Percentiles rank a stretch among this genome's conserved stretches.
Conservation (phyloP, 1,284 basidiomycete genomes). For the Moesziomyces parantarcticus region DNA sequence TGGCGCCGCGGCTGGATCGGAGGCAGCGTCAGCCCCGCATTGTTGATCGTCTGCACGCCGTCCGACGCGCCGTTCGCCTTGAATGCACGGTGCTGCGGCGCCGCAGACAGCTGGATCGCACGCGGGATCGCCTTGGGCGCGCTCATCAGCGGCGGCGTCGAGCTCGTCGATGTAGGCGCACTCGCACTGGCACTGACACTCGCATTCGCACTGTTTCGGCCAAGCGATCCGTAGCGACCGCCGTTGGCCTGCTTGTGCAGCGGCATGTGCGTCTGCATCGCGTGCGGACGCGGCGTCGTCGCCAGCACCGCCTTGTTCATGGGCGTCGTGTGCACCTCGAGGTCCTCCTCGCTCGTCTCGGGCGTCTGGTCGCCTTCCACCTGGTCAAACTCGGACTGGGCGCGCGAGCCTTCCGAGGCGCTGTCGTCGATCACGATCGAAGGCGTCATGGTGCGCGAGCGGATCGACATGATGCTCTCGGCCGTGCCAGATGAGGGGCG, state of each 20-base stretch:
- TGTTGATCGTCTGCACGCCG: slow-evolving; percentile 20
- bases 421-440: slow-evolving; percentile 60
- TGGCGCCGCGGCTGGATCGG: slow-evolving; percentile 57
- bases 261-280: slow-evolving; percentile 8
- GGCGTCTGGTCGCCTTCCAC: slow-evolving; percentile 55
- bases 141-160: slow-evolving; percentile 25
- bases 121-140: slow-evolving; percentile 48
- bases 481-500: slow-evolving; percentile 39
- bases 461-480: slow-evolving; percentile 49
- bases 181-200: slow-evolving; percentile 2
- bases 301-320: slow-evolving; percentile 26
- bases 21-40: slow-evolving; percentile 35
- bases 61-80: slow-evolving; percentile 23
- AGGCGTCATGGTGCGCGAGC: slow-evolving; percentile 50
- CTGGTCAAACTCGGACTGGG: slow-evolving; percentile 35
- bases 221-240: slow-evolving; percentile 29
- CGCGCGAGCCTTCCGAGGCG: slow-evolving; percentile 50
- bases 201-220: slow-evolving; percentile 8
- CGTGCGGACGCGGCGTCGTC: slow-evolving; percentile 24
- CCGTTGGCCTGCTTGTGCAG: slow-evolving; percentile 11
- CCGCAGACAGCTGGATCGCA: slow-evolving; percentile 45
- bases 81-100: slow-evolving; percentile 51
- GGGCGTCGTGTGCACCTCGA: slow-evolving; percentile 43
- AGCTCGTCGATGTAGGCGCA: slow-evolving; percentile 29
- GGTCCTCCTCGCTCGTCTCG: slow-evolving; percentile 61